Conservation (phyloP, 176 grass and related monocot genomes). For the Raddia distichophylla region DNA sequence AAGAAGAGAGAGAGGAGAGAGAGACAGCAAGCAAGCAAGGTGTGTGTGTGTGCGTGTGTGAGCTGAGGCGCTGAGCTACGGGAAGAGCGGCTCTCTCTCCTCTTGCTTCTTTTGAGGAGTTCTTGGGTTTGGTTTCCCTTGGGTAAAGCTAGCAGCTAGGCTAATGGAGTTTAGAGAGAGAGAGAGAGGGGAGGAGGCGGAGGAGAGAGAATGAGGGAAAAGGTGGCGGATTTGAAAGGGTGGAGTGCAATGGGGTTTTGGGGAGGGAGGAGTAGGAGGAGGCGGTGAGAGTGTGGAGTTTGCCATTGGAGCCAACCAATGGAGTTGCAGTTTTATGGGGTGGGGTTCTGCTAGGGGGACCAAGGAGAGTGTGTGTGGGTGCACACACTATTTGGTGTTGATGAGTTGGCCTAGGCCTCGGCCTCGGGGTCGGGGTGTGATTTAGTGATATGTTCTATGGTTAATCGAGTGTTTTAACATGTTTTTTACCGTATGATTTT, state of each 20-base stretch:
- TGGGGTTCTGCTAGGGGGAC: constrained; percentile 62
- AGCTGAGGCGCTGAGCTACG: neutral
- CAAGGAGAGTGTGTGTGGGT: neutral
- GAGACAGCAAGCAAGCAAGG: neutral
- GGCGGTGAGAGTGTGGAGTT: neutral
- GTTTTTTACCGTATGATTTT: neutral
- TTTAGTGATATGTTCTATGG: neutral
- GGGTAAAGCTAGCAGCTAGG: constrained; percentile 2
- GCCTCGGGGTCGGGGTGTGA: neutral
- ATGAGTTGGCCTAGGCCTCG: constrained; percentile 26
- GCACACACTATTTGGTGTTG: neutral
- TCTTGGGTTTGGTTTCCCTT: constrained; percentile 25
- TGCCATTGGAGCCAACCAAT: constrained; percentile 35
- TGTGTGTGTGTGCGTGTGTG: neutral
- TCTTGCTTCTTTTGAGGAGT: constrained; percentile 48
- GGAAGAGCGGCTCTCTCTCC: constrained; percentile 12
- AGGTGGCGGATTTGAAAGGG: constrained; percentile 57
- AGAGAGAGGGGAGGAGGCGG: neutral
- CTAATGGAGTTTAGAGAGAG: neutral
- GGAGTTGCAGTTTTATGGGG: constrained; percentile 50
- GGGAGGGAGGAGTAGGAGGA: neutral
- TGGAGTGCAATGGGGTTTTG: constrained; percentile 53
- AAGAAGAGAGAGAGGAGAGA: constrained; percentile 6
- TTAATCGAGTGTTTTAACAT: too few species aligned
- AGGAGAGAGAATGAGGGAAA: neutral